Base-by-base conservation (phyloP, 192 early-diverging fungal species). In the Coemansia nantahalensis region DNA sequence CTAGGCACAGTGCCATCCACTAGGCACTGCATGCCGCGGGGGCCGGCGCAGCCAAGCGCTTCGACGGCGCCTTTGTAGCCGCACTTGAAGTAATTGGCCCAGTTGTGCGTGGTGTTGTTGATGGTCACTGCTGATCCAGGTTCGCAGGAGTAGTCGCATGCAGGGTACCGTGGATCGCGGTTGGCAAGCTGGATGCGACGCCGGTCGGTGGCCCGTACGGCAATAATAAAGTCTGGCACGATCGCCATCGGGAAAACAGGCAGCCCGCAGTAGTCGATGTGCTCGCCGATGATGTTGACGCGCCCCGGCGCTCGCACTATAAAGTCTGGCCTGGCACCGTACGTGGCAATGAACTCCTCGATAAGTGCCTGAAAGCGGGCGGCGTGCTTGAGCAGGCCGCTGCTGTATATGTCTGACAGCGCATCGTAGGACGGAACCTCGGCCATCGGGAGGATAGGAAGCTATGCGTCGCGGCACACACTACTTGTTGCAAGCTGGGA, bases 241-340 rank as follows among this genome's bases (percentile, higher is more conserved):
- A 98, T 87, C 33, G 93, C 95, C 93, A 95, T 95, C 30, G 95
- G 95, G 18, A 98, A 80, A 14, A 98, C 95, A 15, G 90, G 90
- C 51, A 88, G 90, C 19, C 93, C 94, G 56, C 85, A 87, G 78
- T 95, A 95, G 77, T 98, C 95, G 40, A 98, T 89, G 63, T 98
- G 95, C 62, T 98, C 95, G 31, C 94, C 95, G 62, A 97, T 97
- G 28, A 97, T 77, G 77, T 97, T 97, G 26, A 95, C 92, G n/a
- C 93, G 81, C 32, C 95, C 95, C 4, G 95, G 93, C 4, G 90
- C 85, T 26, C 95, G 85, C 32, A 86, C 89, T 43, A 89, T 84
- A 69, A 93, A 93, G 28, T 87, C 83, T 0, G 93, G 90, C 34
- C 63, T 48, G 41, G 56, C 47, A 41, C 84, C 82, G 46, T 79